phyloP scores from a whole-genome alignment of 2,329 filamentous ascomycete genomes.

The Nigrograna mackinnonii region DNA sequence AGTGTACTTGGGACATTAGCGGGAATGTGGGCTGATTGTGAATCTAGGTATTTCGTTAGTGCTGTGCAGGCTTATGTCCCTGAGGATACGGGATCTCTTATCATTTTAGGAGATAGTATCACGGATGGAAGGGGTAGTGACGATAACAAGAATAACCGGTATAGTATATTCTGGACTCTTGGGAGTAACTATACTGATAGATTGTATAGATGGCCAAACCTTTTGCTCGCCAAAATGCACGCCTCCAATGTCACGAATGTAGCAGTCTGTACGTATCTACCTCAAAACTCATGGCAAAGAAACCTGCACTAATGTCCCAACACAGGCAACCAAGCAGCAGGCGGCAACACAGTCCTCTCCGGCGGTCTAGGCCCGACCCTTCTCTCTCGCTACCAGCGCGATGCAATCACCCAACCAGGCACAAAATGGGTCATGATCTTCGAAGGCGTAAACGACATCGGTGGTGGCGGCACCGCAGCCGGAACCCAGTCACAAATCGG shows the following conservation, averaged over 20 bases:
- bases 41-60: slow-evolving; percentile 60
- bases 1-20: not conserved
- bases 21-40: not conserved
- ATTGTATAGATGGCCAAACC: slow-evolving; percentile 41
- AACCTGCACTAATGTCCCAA: too few relatives aligned
- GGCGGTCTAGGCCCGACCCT: slow-evolving; percentile 65
- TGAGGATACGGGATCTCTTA: slow-evolving; percentile 45
- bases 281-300: too few relatives aligned
- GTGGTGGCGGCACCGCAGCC: slow-evolving; percentile 47
- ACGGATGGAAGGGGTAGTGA: slow-evolving; percentile 65
- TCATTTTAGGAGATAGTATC: slow-evolving; percentile 65
- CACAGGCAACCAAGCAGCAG: slow-evolving; percentile 69
- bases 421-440: slow-evolving; percentile 65
- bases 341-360: slow-evolving; percentile 64
- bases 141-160: slow-evolving; percentile 60
- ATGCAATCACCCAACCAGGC: slow-evolving; percentile 60
- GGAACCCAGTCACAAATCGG: slow-evolving; percentile 49
- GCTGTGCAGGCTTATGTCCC: slow-evolving; percentile 57
- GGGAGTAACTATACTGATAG: not conserved
- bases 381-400: slow-evolving; percentile 62
- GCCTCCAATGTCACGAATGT: slow-evolving; percentile 48
- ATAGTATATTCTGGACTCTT: slow-evolving; percentile 10
- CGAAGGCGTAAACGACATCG: slow-evolving; percentile 70
- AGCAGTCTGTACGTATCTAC: slow-evolving; percentile 53
- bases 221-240: slow-evolving; percentile 48